Evolutionary conservation across 2,329 filamentous ascomycete genomes (phyloP), one percentile per base, ranked within the genome.

Genomic region (Triangularia setosa): DNA sequence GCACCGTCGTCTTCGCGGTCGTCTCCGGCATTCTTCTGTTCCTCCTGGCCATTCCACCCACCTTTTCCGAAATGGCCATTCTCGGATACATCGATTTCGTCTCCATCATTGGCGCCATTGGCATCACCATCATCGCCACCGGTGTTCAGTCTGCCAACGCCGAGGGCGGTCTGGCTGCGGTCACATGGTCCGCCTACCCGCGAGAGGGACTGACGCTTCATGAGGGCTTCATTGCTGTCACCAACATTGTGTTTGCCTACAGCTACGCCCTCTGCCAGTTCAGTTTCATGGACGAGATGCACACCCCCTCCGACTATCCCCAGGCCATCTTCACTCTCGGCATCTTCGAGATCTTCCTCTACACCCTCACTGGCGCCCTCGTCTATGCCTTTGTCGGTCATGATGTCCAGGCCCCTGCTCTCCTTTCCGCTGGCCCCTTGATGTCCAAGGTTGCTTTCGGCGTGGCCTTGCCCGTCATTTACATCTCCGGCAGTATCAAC

Each of bases 401-500:
- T 1, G 77, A 81, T 0, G 89, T 93, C 24, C 74, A 81, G 63
- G 87, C 86, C 0, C 90, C 90, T 1, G 89, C 90, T 0, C 81
- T 93, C 7, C 83, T 89, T 5, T 89, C 87, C 0, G 86, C 89
- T 9, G 83, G 84, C 1, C 75, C 77, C 1, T 69, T 82, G 0
- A 75, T 91, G 24, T 83, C 84, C 58, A 90, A 90, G 72, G 76
- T 92, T 6, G 88, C 88, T 1, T 92, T 89, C 71, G 89, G 88
- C 27, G 75, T 92, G 67, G 89, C 88, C 0, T 79, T 90, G 3
- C 89, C 89, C 14, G 91, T 89, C 62, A 92, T 92, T 73, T 83
- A 91, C 70, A 87, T 92, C 66, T 89, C 89, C 0, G 90, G 89
- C 58, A 88, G 90, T 18, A 89, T 92, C 74, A 88, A 90, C 76